A percentile compares a stretch with the other conserved stretches of the same genome.
Conservation (phyloP, 768 basidiomycete genomes). For the Mycena maculata region DNA sequence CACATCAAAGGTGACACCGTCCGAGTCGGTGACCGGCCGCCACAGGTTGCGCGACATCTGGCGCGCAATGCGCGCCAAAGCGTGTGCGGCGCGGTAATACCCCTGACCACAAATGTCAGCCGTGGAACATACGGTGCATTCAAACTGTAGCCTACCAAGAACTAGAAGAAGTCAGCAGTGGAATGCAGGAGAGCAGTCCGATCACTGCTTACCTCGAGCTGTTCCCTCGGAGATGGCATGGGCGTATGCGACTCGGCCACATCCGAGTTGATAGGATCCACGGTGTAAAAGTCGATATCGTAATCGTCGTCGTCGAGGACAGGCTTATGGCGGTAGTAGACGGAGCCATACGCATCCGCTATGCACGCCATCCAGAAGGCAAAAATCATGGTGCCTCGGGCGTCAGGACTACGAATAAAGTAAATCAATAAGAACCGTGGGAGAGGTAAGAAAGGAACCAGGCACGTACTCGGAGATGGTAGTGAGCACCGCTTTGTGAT, state of each 20-base stretch:
- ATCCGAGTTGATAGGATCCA: slow-evolving; percentile 67
- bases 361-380: slow-evolving; percentile 96
- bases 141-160: slow-evolving; percentile 65
- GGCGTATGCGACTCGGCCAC: slow-evolving; percentile 56
- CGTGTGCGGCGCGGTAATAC: slow-evolving; percentile 86
- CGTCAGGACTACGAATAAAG: slow-evolving; percentile 57
- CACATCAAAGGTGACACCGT: slow-evolving; percentile 81
- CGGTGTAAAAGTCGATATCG: slow-evolving; percentile 89
- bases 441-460: slow-evolving; percentile 20
- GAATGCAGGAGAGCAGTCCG: slow-evolving; percentile 11
- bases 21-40: slow-evolving; percentile 79
- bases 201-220: slow-evolving; percentile 69
- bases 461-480: slow-evolving; percentile 66
- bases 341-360: slow-evolving; percentile 84
- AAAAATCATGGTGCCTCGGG: slow-evolving; percentile 86
- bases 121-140: slow-evolving; percentile 19
- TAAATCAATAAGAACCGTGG: slow-evolving; percentile 13
- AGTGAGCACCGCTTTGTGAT: slow-evolving; percentile 83
- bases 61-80: slow-evolving; percentile 85
- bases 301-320: slow-evolving; percentile 90
- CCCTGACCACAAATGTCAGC: slow-evolving; percentile 60
- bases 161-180: slow-evolving; percentile 52
- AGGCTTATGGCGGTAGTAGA: slow-evolving; percentile 88
- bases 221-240: slow-evolving; percentile 77
- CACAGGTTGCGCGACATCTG: slow-evolving; percentile 85